A percentile compares a stretch with the other conserved stretches of the same genome.
These are phyloP conservation scores for Coprinopsis marcescibilis DNA, from an alignment of 768 basidiomycete genomes.

Conservation along the genomic window DNA sequence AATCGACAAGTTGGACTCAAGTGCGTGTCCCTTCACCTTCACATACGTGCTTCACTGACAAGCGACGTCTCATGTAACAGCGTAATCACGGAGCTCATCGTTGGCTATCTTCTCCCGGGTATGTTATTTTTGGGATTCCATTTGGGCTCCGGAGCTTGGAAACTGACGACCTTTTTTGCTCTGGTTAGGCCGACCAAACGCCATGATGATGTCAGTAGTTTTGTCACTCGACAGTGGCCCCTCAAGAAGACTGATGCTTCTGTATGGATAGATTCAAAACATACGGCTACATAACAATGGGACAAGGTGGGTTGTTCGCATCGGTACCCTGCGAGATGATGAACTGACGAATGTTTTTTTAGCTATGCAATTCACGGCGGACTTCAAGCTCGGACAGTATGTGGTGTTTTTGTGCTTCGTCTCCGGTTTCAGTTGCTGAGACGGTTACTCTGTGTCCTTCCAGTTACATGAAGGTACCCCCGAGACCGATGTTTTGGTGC, in stretches of 20 bases:
- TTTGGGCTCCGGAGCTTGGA: neutral
- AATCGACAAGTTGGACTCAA: conserved; percentile 66
- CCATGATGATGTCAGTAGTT: conserved; percentile 60
- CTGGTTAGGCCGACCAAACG: conserved; percentile 56
- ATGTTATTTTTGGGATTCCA: too few relatives aligned
- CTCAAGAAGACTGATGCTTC: neutral
- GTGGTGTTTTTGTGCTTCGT: conserved; percentile 26
- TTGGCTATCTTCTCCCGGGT: conserved; percentile 51
- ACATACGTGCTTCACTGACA: neutral
- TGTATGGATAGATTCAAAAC: conserved; percentile 30
- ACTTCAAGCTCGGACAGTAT: conserved; percentile 73
- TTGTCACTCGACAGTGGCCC: neutral
- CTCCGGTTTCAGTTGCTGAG: neutral
- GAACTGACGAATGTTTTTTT: conserved; percentile 20
- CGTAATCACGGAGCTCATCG: conserved; percentile 71
- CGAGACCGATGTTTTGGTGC: conserved; percentile 60
- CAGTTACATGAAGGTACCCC: conserved; percentile 38
- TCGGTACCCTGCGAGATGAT: neutral
- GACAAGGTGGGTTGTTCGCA: conserved; percentile 29
- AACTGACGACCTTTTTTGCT: conserved; percentile 1
- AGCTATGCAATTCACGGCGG: conserved; percentile 64
- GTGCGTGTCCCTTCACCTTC: conserved; percentile 21
- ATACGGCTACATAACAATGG: conserved; percentile 63
- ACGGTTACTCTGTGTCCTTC: neutral
- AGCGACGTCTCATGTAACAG: conserved; percentile 22